Evolutionary conservation across 257 asterid genomes (phyloP), one percentile per base, ranked within the genome.

Genomic region (Nyctanthes arbortristis): DNA sequence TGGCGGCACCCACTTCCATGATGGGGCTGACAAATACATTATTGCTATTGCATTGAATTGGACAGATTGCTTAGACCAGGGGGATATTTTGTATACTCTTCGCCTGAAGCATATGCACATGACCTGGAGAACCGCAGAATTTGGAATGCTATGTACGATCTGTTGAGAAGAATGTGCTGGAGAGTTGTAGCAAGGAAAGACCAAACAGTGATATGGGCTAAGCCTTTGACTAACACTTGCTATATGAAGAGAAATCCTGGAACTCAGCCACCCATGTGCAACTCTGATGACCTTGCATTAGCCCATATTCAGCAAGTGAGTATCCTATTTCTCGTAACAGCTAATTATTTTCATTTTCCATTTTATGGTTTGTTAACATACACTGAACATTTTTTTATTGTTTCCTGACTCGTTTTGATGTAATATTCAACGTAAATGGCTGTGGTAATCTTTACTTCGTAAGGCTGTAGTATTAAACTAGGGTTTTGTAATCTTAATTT

Each of bases 1-100:
- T 7, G 98, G 98, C 7, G 98, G 98, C 66, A 93, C 98, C 68
- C 99, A 93, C 85, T 93, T 91, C 71, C 96, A 85, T 73, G 36
- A 84, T 28, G 99, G 97, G 35, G 99, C 96, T 9, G 95, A 87
- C 77, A 93, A 80, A 68, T 93, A 93, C 81, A 91, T 93, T 47
- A 80, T 85, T 0, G 89, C 97, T 18, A 84, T 93, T 65, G 97
- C 98, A 27, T 89, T 57, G 98, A 91, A 72, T 77, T 93, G 76
- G 97, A 93, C 83, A 84, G 99, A 70, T 68, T 93, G 82, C 87
- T 93, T 52, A 86, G 97, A 68, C 99, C 97, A 2, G 97, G 99
- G 67, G 99, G 96, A 30, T 87, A 93, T 76, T 91, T 93, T 61
- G 97, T 88, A 18, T 90, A 87, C 69, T 90, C 97, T 61, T 93